phyloP scores from a whole-genome alignment of 768 basidiomycete genomes.

The Hortiboletus flavorubellus region DNA sequence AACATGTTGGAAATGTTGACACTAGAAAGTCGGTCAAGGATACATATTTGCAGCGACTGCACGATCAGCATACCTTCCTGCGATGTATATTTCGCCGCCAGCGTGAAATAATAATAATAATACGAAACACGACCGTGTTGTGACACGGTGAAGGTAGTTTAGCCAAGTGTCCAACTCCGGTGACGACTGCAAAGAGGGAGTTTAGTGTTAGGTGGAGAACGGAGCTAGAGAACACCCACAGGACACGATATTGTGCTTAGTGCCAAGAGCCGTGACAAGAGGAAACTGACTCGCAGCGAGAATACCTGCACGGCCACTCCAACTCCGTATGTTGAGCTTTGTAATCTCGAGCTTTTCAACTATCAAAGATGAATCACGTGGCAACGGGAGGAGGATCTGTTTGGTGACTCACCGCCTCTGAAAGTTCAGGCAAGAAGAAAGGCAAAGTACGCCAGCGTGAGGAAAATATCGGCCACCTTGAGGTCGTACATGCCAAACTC shows the following conservation, averaged over 20 bases:
- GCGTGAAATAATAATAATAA: conserved; percentile 41
- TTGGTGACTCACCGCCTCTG: conserved; percentile 39
- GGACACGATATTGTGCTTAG: conserved; percentile 48
- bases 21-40: not conserved
- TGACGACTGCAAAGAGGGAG: conserved; percentile 19
- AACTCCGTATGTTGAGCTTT: conserved; percentile 16
- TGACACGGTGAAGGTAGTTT: conserved; percentile 46
- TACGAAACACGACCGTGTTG: conserved; percentile 44
- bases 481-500: conserved; percentile 41
- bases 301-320: conserved; percentile 29
- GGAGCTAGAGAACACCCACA: conserved; percentile 17
- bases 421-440: conserved; percentile 44
- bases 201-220: not conserved
- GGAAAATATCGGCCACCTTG: conserved; percentile 42
- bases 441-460: conserved; percentile 46
- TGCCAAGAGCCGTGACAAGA: conserved; percentile 43
- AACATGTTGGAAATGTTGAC: not conserved
- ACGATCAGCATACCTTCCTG: conserved; percentile 2
- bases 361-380: not conserved
- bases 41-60: not conserved
- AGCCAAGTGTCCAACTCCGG: conserved; percentile 30
- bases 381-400: not conserved
- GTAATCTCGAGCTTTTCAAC: not conserved
- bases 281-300: conserved; percentile 39
- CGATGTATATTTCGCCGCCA: conserved; percentile 15